Evolutionary conservation across 495 filamentous ascomycete species (phyloP), one percentile per base, ranked within the genome.

Genomic region (Penicillium subrubescens): DNA sequence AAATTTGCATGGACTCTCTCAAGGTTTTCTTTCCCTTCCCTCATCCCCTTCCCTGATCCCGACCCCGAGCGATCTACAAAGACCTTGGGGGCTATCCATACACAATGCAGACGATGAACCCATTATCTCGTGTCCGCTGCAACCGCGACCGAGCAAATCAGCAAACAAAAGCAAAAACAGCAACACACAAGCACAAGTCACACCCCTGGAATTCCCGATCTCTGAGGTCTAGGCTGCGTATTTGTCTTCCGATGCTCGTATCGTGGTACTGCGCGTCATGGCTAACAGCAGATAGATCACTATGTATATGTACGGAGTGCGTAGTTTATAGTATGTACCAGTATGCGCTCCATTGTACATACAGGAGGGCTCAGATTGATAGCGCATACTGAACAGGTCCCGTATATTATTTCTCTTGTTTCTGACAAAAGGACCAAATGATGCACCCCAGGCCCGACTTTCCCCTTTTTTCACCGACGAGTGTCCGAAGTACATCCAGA

Each of bases 81-180:
- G 21, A 6, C 29, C 25, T 46, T 33, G 39, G 57, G 21, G 59
- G 27, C 31, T 48, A 50, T 35, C 27, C 41, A 51, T 8, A 23
- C 21, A 8, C 34, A 39, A 14, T 35, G 39, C 37, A 55, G 27
- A 21, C 25, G 31, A 37, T 23, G n/a, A 25, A n/a, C 53, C 25
- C 25, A 63, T 64, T 71, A 68, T 65, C 68, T 65, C 59, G 63
- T 71, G 71, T 70, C 70, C 70, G 70, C 70, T 64, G 57, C 65
- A 72, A 64, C 65, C 70, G 70, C 70, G 33, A 51, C 57, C 29
- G 31, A 48, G 43, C 62, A 27, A 27, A 27, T 27, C 25, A 27
- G 25, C 25, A 61, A 61, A 10, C 62, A 55, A 62, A 52, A 61
- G 56, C 34, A 43, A 62, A 46, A 12, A 33, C 21, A 29, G 15